These are phyloP conservation scores for Amanita exitialis DNA, from an alignment of 768 basidiomycete genomes.

Conservation along the genomic window DNA sequence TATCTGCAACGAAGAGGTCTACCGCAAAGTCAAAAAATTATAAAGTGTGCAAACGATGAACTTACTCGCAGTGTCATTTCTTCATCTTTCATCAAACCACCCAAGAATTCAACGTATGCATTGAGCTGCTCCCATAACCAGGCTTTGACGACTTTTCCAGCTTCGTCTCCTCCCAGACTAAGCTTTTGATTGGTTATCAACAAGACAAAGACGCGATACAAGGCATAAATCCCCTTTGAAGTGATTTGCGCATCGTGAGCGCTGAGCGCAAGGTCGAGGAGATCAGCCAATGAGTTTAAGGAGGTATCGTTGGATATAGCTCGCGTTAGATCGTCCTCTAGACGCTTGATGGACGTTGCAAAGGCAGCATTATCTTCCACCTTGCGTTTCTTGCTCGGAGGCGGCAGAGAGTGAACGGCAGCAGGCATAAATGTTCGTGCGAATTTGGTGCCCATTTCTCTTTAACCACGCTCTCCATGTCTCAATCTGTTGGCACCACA, in stretches of 20 bases:
- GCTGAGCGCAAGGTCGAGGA: constrained; percentile 47
- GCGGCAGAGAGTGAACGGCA: constrained; percentile 36
- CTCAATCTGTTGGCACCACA: no score
- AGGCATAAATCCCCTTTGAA: constrained; percentile 70
- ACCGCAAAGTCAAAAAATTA: not conserved
- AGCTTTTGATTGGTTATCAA: constrained; percentile 53
- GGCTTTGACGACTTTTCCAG: constrained; percentile 52
- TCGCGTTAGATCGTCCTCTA: constrained; percentile 47
- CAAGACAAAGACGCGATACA: constrained; percentile 68
- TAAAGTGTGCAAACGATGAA: not conserved
- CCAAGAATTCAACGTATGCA: constrained; percentile 58
- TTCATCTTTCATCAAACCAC: constrained; percentile 63
- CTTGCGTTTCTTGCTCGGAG: constrained; percentile 41
- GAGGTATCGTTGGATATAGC: constrained; percentile 48
- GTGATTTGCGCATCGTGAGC: constrained; percentile 43
- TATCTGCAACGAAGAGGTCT: constrained; percentile 69
- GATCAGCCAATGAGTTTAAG: constrained; percentile 70
- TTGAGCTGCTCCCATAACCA: constrained; percentile 79
- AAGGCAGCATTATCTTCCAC: constrained; percentile 20
- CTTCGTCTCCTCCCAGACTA: constrained; percentile 36
- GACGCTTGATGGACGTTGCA: constrained; percentile 23
- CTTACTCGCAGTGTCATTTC: constrained; percentile 69
- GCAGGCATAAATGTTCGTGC: constrained; percentile 13
- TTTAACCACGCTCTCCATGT: no score
- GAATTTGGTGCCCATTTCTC: no score